A percentile compares a stretch with the other conserved stretches of the same genome.
phyloP scores from a whole-genome alignment of 805 yeast species.

The Cyberlindnera samutprakarnensis region DNA sequence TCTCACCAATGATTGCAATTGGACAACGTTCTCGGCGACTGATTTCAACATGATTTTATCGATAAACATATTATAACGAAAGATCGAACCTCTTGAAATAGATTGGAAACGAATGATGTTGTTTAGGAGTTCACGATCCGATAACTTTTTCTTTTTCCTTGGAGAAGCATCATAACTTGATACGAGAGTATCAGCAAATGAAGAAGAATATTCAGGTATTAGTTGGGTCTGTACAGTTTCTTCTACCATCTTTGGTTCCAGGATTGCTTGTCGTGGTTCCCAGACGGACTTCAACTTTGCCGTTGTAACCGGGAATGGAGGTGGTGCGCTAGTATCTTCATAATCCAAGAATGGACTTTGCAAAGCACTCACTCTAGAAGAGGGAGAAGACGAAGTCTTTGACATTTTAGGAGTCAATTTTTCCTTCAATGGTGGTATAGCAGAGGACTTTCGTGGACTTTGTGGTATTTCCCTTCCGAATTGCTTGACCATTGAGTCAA shows the following conservation, averaged over 20 bases:
- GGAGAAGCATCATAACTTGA: conserved; percentile 17
- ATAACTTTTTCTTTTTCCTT: conserved; percentile 11
- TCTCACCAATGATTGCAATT: conserved; percentile 43
- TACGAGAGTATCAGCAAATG: conserved; percentile 1
- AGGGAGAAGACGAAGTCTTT: conserved; percentile 3
- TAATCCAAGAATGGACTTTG: conserved; percentile 16
- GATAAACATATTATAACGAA: conserved; percentile 58
- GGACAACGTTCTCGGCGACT: conserved; percentile 41
- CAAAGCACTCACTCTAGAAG: not conserved
- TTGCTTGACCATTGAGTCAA: conserved; percentile 44
- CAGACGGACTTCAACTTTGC: conserved; percentile 2
- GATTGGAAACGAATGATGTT: conserved; percentile 55
- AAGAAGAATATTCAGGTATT: conserved; percentile 1
- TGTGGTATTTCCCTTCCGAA: conserved; percentile 24
- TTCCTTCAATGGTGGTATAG: not conserved
- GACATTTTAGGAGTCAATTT: not conserved
- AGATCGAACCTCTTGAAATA: conserved; percentile 57
- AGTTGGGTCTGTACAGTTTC: too few relatives aligned
- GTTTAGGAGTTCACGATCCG: conserved; percentile 16
- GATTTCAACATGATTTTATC: conserved; percentile 54
- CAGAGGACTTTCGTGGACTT: conserved; percentile 9
- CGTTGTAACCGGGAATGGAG: conserved; percentile 2
- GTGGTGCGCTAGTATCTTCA: conserved; percentile 2
- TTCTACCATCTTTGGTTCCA: not conserved
- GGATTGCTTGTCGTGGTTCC: not conserved